A percentile compares a stretch with the other conserved stretches of the same genome.
These are phyloP conservation scores for Boletus tomentosulus DNA, from an alignment of 768 basidiomycete genomes.

Conservation along the genomic window DNA sequence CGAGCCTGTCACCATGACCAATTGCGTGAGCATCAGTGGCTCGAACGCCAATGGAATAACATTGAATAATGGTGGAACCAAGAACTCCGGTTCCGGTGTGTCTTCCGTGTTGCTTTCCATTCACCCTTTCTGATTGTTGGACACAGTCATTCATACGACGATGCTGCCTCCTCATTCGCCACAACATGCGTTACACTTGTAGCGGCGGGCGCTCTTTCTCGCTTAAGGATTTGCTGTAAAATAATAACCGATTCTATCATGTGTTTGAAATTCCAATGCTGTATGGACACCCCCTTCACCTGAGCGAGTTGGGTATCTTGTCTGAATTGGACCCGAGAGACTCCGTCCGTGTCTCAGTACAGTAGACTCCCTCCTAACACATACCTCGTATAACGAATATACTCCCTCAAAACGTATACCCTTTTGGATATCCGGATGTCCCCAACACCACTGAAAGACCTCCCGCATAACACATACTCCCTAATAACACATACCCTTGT, in stretches of 20 bases:
- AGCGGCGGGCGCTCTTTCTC: background rate
- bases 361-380: too few relatives aligned
- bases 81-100: conserved; percentile 11
- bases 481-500: too few relatives aligned
- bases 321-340: too few relatives aligned
- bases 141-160: conserved; percentile 8
- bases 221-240: background rate
- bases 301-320: too few relatives aligned
- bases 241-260: background rate
- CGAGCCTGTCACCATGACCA: background rate
- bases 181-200: background rate
- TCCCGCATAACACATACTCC: too few relatives aligned
- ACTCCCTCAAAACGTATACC: too few relatives aligned
- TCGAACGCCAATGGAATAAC: conserved; percentile 4
- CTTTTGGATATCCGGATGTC: too few relatives aligned
- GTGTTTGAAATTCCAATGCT: background rate
- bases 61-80: conserved; percentile 4
- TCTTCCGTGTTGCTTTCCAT: background rate
- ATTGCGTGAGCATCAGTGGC: background rate
- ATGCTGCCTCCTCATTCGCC: background rate
- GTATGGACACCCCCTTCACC: too few relatives aligned
- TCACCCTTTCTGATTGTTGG: background rate
- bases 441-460: too few relatives aligned
- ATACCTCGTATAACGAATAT: too few relatives aligned
- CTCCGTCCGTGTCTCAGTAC: too few relatives aligned